phyloP scores from a whole-genome alignment of 129 eudicot genomes.

The Lonicera japonica region DNA sequence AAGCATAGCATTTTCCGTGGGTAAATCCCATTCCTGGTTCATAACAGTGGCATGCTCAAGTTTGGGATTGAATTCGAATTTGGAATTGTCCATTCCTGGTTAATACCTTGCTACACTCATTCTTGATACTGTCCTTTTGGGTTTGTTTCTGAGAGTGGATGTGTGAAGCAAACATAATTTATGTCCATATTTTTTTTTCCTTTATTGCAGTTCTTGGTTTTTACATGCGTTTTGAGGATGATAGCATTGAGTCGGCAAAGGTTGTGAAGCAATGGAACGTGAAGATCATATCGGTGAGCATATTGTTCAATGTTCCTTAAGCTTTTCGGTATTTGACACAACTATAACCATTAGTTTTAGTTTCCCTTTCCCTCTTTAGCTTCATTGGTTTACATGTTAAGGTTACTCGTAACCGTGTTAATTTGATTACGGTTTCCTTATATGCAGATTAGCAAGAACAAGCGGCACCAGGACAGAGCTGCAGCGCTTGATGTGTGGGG shows the following conservation, averaged over 20 bases:
- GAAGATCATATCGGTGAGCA: conserved; percentile 88
- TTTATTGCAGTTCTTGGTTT: conserved; percentile 75
- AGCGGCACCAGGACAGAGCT: conserved; percentile 98
- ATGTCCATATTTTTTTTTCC: neutral
- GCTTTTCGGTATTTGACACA: neutral
- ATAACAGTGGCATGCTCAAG: too few species aligned
- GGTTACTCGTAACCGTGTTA: conserved; percentile 2
- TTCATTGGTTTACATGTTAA: neutral
- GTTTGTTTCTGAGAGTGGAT: too few species aligned
- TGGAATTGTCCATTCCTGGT: too few species aligned
- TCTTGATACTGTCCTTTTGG: neutral
- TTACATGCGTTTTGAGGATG: conserved; percentile 97
- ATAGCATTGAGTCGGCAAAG: conserved; percentile 95
- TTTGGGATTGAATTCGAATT: too few species aligned
- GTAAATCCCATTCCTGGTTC: too few species aligned
- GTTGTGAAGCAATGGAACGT: conserved; percentile 96
- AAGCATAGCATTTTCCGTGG: too few species aligned
- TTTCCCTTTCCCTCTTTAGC: too few species aligned
- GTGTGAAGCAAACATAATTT: too few species aligned
- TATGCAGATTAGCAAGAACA: conserved; percentile 90
- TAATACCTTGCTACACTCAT: neutral
- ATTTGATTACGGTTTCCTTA: neutral
- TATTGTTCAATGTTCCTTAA: neutral
- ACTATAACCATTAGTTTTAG: neutral
- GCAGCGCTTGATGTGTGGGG: conserved; percentile 99